Evolutionary conservation across 371 early-diverging fungal genomes (phyloP), one percentile per base, ranked within the genome.

Genomic region (Rhizopus arrhizus): DNA sequence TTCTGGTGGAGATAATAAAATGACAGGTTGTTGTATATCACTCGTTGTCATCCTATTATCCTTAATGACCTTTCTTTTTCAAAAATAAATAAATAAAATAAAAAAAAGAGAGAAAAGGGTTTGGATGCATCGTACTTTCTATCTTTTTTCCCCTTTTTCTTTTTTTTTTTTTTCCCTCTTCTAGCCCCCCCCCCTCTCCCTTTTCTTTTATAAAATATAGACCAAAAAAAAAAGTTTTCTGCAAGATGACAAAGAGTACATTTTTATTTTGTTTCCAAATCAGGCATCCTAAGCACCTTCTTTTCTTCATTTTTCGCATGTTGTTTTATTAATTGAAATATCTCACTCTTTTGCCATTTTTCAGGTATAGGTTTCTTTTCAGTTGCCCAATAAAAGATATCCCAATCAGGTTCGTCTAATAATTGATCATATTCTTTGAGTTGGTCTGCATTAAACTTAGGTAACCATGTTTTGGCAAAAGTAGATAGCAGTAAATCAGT

Each of bases 331-430:
- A 78, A 80, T 15, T 74, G 68, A 69, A 92, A 80, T 4, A 92
- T 85, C 0, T 66, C 46, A 59, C 81, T 84, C 0, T 69, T 59
- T 55, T 69, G 56, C 69, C 89, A 76, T 10, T 64, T 53, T 34
- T 82, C 81, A 1, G 94, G 94, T 9, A 86, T 70, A 12, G 73
- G 65, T 60, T 88, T 89, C 68, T 88, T 87, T 31, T 79, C 75
- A 0, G 90, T 91, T 4, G 86, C 86, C 93, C 94, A 97, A 67
- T 97, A 95, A 68, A 91, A 96, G 61, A 96, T 92, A 72, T 96
- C 96, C 97, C 97, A 97, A 72, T 97, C 97, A 33, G 93, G 92
- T 62, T 94, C 92, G 66, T 94, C 89, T 69, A 98, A 74, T 54
- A 98, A 71, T 54, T 77, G 63, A 67, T 96, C 98, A 55, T 91